Percentiles rank a stretch among this genome's conserved stretches.
Evolutionary conservation across 2,329 filamentous ascomycete genomes (phyloP).

Genomic region (Venturia pyrina): DNA sequence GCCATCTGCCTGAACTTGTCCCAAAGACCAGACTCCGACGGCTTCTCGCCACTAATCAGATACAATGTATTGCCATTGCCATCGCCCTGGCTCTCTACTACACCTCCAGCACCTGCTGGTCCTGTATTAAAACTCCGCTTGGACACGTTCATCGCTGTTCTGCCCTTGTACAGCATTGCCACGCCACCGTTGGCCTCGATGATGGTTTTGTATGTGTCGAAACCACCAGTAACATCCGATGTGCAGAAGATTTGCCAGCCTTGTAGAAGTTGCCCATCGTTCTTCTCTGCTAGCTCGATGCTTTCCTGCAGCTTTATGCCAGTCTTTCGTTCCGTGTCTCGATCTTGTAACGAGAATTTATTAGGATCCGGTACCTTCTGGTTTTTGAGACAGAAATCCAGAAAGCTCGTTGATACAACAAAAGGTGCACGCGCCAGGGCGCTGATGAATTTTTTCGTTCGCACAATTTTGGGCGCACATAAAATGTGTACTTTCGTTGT

Average conservation of each 20-base stretch:
- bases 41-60: slow-evolving; percentile 60
- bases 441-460: slow-evolving; percentile 88
- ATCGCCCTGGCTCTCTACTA: slow-evolving; percentile 40
- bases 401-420: slow-evolving; percentile 67
- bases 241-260: slow-evolving; percentile 79
- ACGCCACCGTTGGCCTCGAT: slow-evolving; percentile 80
- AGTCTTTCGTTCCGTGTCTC: slow-evolving; percentile 60
- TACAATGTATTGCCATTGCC: slow-evolving; percentile 51
- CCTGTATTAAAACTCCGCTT: slow-evolving; percentile 26
- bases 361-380: slow-evolving; percentile 54
- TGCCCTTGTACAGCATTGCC: slow-evolving; percentile 66
- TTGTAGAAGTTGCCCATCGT: slow-evolving; percentile 65
- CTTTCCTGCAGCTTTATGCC: slow-evolving; percentile 60
- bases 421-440: slow-evolving; percentile 72
- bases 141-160: slow-evolving; percentile 51
- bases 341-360: slow-evolving; percentile 61
- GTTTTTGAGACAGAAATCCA: slow-evolving; percentile 64
- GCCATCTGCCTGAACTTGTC: slow-evolving; percentile 71
- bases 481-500: slow-evolving; percentile 71
- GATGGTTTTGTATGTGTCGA: slow-evolving; percentile 76
- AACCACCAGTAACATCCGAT: slow-evolving; percentile 65
- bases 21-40: slow-evolving; percentile 67
- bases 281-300: slow-evolving; percentile 59
- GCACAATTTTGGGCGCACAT: slow-evolving; percentile 74
- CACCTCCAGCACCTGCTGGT: slow-evolving; percentile 50